These are phyloP conservation scores for Termitomyces bulborhizus DNA, from an alignment of 768 basidiomycete genomes.

Conservation along the genomic window DNA sequence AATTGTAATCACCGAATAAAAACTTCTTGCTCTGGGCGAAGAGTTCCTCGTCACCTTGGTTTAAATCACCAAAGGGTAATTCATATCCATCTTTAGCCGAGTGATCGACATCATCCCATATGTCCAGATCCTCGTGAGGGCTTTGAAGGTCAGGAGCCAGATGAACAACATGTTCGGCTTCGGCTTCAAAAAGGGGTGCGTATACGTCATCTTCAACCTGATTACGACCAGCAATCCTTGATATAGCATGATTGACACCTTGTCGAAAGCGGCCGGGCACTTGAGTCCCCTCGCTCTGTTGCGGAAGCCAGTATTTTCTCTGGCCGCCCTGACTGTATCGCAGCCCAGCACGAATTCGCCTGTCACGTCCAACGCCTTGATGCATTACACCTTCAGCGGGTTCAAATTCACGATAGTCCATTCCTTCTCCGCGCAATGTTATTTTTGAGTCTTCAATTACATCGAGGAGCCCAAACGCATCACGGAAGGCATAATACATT, in stretches of 20 bases:
- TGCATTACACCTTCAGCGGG: slow-evolving; percentile 93
- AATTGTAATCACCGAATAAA: slow-evolving; percentile 87
- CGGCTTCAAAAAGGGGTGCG: slow-evolving; percentile 65
- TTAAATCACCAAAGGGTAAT: slow-evolving; percentile 63
- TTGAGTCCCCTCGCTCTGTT: slow-evolving; percentile 36
- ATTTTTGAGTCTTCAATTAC: slow-evolving; percentile 79
- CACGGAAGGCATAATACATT: slow-evolving; percentile 78
- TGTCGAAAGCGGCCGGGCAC: slow-evolving; percentile 34
- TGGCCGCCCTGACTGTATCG: slow-evolving; percentile 89
- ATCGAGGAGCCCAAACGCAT: slow-evolving; percentile 83
- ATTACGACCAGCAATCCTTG: slow-evolving; percentile 32
- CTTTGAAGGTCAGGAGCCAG: slow-evolving; percentile 49
- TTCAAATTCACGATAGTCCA: slow-evolving; percentile 96
- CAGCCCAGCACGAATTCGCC: slow-evolving; percentile 85
- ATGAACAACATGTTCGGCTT: slow-evolving; percentile 62
- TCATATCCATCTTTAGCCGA: slow-evolving; percentile 41
- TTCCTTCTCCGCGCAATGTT: slow-evolving; percentile 82
- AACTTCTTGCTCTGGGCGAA: slow-evolving; percentile 73
- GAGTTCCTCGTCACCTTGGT: slow-evolving; percentile 67
- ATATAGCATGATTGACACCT: slow-evolving; percentile 34
- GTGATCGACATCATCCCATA: slow-evolving; percentile 26
- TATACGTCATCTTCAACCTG: slow-evolving; percentile 49
- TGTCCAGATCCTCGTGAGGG: slow-evolving; percentile 31
- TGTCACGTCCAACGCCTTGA: slow-evolving; percentile 78
- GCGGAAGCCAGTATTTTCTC: slow-evolving; percentile 94